These are phyloP conservation scores for Ormosia emarginata DNA, from an alignment of 306 rosid species.

Conservation along the genomic window DNA sequence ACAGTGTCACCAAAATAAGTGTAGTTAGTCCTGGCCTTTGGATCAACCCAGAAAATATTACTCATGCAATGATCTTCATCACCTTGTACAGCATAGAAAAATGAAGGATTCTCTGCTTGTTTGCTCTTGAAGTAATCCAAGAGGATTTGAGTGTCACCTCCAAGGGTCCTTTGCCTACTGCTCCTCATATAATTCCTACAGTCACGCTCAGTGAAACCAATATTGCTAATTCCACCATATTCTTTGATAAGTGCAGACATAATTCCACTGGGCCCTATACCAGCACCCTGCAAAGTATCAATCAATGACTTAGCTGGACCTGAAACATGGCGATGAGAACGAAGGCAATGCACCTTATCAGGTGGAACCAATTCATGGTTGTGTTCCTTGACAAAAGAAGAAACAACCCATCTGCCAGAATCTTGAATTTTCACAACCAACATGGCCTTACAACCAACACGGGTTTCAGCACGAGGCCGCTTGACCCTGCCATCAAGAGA, in stretches of 20 bases:
- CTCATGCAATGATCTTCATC: constrained; percentile 32
- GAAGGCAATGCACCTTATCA: constrained; percentile 38
- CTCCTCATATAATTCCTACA: constrained; percentile 40
- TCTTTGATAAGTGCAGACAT: constrained; percentile 37
- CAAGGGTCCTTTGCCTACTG: constrained; percentile 36
- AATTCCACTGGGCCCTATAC: constrained; percentile 36
- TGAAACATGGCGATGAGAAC: constrained; percentile 37
- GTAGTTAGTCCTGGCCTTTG: constrained; percentile 29
- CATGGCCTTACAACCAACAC: constrained; percentile 44
- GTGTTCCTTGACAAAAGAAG: constrained; percentile 33
- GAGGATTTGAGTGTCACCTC: constrained; percentile 36
- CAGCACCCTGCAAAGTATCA: constrained; percentile 38
- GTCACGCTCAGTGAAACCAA: constrained; percentile 40
- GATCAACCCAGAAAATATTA: constrained; percentile 34
- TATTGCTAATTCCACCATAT: constrained; percentile 31
- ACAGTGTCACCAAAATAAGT: constrained; percentile 37
- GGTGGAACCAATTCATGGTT: constrained; percentile 36
- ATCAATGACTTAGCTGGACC: constrained; percentile 37
- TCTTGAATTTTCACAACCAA: constrained; percentile 50
- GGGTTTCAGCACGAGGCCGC: constrained; percentile 47
- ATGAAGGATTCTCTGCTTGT: constrained; percentile 33
- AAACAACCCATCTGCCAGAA: constrained; percentile 36
- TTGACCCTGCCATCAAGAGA: constrained; percentile 34
- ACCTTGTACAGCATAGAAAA: constrained; percentile 33
- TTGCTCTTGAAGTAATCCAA: constrained; percentile 33